These are phyloP conservation scores for Castanea sativa DNA, from an alignment of 306 rosid species.

Conservation along the genomic window DNA sequence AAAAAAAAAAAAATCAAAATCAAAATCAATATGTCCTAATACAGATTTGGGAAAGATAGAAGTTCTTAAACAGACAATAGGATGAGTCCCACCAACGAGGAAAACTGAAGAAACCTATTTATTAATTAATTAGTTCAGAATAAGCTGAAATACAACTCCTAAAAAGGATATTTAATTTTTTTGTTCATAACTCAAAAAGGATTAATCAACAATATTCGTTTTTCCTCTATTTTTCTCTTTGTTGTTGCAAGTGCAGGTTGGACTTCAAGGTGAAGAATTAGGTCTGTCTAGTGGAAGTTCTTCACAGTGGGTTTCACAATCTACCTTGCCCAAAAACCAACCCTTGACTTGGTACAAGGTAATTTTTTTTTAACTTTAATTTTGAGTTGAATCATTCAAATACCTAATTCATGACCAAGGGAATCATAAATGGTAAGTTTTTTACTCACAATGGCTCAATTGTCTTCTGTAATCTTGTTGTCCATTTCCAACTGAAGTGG, in stretches of 20 bases:
- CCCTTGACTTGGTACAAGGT: conserved; percentile 98
- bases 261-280: conserved; percentile 73
- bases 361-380: not conserved
- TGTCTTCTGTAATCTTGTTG: not conserved
- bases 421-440: not conserved
- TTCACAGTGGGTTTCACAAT: conserved; percentile 64
- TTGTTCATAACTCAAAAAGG: not conserved
- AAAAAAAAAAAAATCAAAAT: too few relatives aligned
- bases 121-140: not conserved
- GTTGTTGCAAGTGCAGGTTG: conserved; percentile 54
- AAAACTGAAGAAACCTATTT: not conserved
- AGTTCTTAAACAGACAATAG: not conserved
- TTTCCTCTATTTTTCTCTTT: not conserved
- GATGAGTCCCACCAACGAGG: not conserved
- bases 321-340: conserved; percentile 66
- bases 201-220: conserved; percentile 13
- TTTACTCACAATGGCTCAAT: not conserved
- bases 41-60: not conserved
- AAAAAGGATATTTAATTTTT: not conserved
- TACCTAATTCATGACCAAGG: not conserved
- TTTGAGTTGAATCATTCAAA: not conserved
- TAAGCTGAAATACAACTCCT: not conserved
- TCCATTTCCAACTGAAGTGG: not conserved
- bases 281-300: conserved; percentile 59
- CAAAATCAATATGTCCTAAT: not conserved